Base-by-base conservation (phyloP, 2,329 filamentous ascomycete genomes). In the Ophiocordyceps sinensis region DNA sequence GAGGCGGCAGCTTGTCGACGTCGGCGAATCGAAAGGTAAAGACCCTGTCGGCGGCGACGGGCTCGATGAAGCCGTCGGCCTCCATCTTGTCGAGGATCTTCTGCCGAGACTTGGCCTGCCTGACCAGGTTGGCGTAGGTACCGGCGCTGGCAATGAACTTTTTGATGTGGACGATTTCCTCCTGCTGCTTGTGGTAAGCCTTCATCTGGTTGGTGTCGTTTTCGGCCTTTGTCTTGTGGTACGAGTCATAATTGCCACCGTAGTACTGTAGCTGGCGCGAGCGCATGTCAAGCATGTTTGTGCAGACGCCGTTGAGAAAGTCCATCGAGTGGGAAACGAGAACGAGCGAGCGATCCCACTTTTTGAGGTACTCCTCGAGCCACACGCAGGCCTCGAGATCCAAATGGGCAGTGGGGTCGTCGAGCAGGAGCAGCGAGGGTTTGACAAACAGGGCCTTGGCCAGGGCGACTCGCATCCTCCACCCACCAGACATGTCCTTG, bases 31-130 rank as follows among this genome's bases (percentile, higher is more conserved):
- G 82, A 82, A 98, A 98, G 44, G 82, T 89, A 70, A 98, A 98
- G 58, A 94, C 82, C 47, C 79, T 77, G 67, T 98, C 91, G 49
- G 77, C 67, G 42, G 73, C 66, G 47, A 98, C 87, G 43, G 86
- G 85, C 67, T 98, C 82, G 60, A 98, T 96, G 66, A 96, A 91
- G 52, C 91, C 91, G 57, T 98, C 91, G 53, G 93, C 91, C 75
- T 96, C 89, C 91, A 98, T 98, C 81, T 98, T 98, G 77, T 98
- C 91, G 51, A 96, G 75, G 65, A 96, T 96, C 85, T 98, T 98
- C 68, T 98, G 91, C 50, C 91, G 81, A 36, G 91, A 96, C 75
- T 98, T 98, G 66, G 93, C 93, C 69, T 98, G 91, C 64, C 85
- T 78, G 60, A 98, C 91, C 72, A 98, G 75, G 73, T 98, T 98